Base-by-base conservation (phyloP, 441 rosid species). In the Aleurites moluccanus region DNA sequence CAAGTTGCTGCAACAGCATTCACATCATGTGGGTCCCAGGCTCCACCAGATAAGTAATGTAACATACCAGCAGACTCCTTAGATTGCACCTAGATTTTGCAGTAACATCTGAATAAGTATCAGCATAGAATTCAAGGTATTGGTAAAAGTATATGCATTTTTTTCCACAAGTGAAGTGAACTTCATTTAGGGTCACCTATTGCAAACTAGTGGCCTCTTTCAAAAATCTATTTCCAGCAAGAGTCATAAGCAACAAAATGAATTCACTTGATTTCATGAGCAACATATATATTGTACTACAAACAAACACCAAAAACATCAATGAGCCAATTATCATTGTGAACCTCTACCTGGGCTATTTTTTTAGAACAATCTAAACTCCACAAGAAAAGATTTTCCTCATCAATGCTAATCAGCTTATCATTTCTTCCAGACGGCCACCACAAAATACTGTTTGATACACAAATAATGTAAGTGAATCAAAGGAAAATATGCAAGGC, bases 371-470 rank as follows among this genome's bases (percentile, higher is more conserved):
- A 89, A 78, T 91, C 97, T 75, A 95, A 87, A 83, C 77, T 86
- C 98, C 98, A 93, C 79, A 91, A 78, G 74, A 85, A 79, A 76
- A 95, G 56, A 73, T 85, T 95, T 77, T 87, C 93, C 57, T 89
- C 96, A 53, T 90, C 98, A 80, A 93, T 89, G 87, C 92, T 91
- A 72, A 95, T 77, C 63, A 95, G 82, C 86, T 93, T 93, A 77
- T 93, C 98, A 73, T 86, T 91, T 79, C 90, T 88, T 80, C 91
- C 97, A 78, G 99, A 87, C 13, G 97, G 92, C 93, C 93, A 93
- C 97, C 96, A 93, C 75, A 95, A 88, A 81, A 93, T 77, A 73
- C 95, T 93, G 82, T 76, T 65, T 64, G 45, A 70, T 6, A 73
- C 40, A 77, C 25, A 66, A 28, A 77, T 62, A 56, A 52, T 79